Evolutionary conservation across 2,329 filamentous ascomycete species (phyloP).

Genomic region (Fragosphaeria purpurea): DNA sequence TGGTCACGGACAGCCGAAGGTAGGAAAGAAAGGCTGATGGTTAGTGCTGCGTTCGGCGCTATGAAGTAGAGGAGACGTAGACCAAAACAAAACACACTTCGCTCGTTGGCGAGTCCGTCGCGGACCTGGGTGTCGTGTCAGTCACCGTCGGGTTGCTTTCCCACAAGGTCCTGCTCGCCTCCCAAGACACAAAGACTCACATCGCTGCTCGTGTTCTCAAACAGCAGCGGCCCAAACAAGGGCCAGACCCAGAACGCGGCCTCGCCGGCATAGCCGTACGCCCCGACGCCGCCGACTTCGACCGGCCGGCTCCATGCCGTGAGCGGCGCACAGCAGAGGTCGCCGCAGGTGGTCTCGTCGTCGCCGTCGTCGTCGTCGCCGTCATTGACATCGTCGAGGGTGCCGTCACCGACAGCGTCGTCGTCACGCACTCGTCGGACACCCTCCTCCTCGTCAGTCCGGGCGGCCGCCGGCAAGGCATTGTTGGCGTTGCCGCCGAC

Average conservation of each 20-base stretch:
- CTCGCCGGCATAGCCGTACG: conserved; percentile 24
- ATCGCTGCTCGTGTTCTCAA: conserved; percentile 65
- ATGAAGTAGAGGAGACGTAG: no score
- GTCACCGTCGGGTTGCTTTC: background rate
- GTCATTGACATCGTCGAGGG: background rate
- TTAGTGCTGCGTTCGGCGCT: no score
- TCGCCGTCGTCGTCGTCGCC: background rate
- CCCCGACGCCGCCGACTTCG: conserved; percentile 29
- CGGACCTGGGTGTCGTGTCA: conserved; percentile 24
- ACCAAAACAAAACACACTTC: conserved; percentile 34
- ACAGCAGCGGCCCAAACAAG: conserved; percentile 56
- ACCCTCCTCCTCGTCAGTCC: conserved; percentile 2
- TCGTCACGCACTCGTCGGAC: background rate
- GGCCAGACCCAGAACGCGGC: conserved; percentile 50
- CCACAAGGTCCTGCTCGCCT: no score
- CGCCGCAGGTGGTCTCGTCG: background rate
- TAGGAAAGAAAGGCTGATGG: conserved; percentile 72
- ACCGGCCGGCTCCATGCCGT: conserved; percentile 30
- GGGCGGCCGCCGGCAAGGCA: background rate
- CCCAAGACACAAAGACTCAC: conserved; percentile 25
- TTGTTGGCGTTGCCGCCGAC: no score
- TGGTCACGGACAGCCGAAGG: conserved; percentile 79
- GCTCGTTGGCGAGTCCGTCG: conserved; percentile 71
- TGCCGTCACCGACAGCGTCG: background rate
- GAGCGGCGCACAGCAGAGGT: conserved; percentile 29